Evolutionary conservation across 495 filamentous ascomycete species (phyloP).

Genomic region (Aspergillus ellipticus): DNA sequence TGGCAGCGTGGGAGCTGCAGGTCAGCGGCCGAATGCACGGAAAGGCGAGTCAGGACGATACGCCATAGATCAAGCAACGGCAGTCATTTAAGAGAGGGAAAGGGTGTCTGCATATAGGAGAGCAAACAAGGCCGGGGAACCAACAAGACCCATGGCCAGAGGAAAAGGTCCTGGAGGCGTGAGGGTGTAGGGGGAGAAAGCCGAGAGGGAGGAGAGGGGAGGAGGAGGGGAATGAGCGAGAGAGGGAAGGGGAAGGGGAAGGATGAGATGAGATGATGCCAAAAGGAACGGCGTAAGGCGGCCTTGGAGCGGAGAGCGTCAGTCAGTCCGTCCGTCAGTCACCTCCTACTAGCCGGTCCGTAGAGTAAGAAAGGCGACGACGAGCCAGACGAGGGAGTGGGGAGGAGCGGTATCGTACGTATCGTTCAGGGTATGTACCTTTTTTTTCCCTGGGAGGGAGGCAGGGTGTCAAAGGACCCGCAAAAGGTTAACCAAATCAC

Average conservation of each 20-base stretch:
- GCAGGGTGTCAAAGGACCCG: constrained; percentile 4
- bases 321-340: too few relatives aligned
- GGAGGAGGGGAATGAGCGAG: constrained; percentile 13
- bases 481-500: constrained; percentile 7
- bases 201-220: constrained; percentile 9
- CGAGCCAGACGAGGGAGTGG: constrained; percentile 12
- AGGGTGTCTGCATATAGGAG: constrained; percentile 22
- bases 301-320: constrained; percentile 20
- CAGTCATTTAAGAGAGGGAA: constrained; percentile 17
- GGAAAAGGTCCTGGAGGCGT: constrained; percentile 2
- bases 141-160: constrained; percentile 26
- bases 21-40: constrained; percentile 45
- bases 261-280: constrained; percentile 36
- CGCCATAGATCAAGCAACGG: constrained; percentile 39
- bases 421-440: constrained; percentile 10
- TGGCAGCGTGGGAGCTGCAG: constrained; percentile 44
- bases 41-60: constrained; percentile 31
- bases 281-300: constrained; percentile 24
- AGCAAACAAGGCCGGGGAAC: constrained; percentile 19
- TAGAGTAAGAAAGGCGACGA: constrained; percentile 2
- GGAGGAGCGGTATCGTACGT: constrained; percentile 24
- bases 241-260: constrained; percentile 15
- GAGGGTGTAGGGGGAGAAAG: constrained; percentile 3
- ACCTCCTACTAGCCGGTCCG: too few relatives aligned
- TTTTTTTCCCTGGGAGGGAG: constrained; percentile 11